Evolutionary conservation across 768 basidiomycete species (phyloP).

Genomic region (Naganishia vishniacii): DNA sequence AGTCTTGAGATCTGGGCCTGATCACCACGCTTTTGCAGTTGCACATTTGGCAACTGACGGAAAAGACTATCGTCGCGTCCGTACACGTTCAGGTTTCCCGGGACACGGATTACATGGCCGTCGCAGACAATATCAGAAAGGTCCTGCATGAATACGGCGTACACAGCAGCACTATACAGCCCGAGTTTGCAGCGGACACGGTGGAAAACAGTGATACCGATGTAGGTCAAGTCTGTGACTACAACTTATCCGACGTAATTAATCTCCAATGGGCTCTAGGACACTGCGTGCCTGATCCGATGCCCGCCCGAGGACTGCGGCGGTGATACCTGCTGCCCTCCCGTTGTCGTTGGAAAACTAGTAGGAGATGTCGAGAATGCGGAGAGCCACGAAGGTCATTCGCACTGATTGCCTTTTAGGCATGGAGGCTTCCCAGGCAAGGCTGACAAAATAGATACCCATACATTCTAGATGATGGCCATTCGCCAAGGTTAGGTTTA

Average conservation of each 20-base stretch:
- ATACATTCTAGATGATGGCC: not conserved
- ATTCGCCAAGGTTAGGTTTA: too few species aligned
- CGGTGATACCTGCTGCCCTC: constrained; percentile 46
- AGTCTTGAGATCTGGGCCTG: not conserved
- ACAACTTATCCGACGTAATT: not conserved
- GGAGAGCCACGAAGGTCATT: constrained; percentile 12
- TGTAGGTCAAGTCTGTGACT: not conserved
- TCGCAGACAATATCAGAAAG: constrained; percentile 75
- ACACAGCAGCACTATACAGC: constrained; percentile 90
- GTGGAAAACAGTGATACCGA: constrained; percentile 12
- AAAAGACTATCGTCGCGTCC: constrained; percentile 87
- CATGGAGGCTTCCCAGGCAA: not conserved
- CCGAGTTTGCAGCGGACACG: constrained; percentile 54
- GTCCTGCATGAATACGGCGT: constrained; percentile 84
- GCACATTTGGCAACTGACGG: constrained; percentile 96
- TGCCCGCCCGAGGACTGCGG: constrained; percentile 46
- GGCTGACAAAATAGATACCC: not conserved
- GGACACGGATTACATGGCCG: constrained; percentile 81
- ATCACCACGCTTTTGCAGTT: constrained; percentile 54
- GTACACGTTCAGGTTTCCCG: constrained; percentile 85
- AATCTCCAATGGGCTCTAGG: constrained; percentile 20
- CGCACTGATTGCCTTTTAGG: not conserved
- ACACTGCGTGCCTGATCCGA: constrained; percentile 44
- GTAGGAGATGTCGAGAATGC: constrained; percentile 42
- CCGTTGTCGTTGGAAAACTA: constrained; percentile 31